phyloP scores from a whole-genome alignment of 169 alveolate genomes.

The Theileria luwenshuni region DNA sequence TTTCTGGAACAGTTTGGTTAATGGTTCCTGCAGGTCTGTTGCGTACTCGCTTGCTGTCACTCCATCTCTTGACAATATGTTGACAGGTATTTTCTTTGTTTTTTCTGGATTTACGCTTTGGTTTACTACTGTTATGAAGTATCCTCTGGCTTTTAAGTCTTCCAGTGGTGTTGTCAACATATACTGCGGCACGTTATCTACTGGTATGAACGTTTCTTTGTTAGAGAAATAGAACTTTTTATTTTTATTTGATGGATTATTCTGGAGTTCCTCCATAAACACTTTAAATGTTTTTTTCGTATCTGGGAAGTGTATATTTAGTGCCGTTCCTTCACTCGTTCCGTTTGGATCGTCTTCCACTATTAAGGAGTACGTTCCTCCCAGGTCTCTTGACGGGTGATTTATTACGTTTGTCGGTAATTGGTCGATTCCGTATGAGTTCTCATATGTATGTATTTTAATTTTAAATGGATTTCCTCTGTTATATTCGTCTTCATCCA shows the following conservation, averaged over 20 bases:
- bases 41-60: slow-evolving; percentile 10
- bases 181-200: slow-evolving; percentile 46
- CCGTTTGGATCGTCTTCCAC: slow-evolving; percentile 55
- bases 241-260: slow-evolving; percentile 43
- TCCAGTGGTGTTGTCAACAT: slow-evolving; percentile 44
- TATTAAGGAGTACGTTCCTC: slow-evolving; percentile 49
- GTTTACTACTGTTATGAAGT: slow-evolving; percentile 35
- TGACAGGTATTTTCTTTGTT: slow-evolving; percentile 26
- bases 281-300: slow-evolving; percentile 28
- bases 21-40: slow-evolving; percentile 60
- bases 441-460: slow-evolving; percentile 39
- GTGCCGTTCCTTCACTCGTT: slow-evolving; percentile 50
- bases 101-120: slow-evolving; percentile 34
- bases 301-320: slow-evolving; percentile 53
- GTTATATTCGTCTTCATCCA: slow-evolving; percentile 38
- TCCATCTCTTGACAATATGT: slow-evolving; percentile 57
- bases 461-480: slow-evolving; percentile 63
- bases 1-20: slow-evolving; percentile 39
- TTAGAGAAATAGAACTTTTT: slow-evolving; percentile 39
- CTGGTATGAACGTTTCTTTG: slow-evolving; percentile 37
- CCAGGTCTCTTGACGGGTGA: slow-evolving; percentile 47
- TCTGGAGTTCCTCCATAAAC: slow-evolving; percentile 14
- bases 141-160: slow-evolving; percentile 45
- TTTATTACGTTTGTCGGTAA: slow-evolving; percentile 48
- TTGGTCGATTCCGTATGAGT: slow-evolving; percentile 23